Conservation (phyloP, 257 asterid genomes). For the Euphrasia confusa region DNA sequence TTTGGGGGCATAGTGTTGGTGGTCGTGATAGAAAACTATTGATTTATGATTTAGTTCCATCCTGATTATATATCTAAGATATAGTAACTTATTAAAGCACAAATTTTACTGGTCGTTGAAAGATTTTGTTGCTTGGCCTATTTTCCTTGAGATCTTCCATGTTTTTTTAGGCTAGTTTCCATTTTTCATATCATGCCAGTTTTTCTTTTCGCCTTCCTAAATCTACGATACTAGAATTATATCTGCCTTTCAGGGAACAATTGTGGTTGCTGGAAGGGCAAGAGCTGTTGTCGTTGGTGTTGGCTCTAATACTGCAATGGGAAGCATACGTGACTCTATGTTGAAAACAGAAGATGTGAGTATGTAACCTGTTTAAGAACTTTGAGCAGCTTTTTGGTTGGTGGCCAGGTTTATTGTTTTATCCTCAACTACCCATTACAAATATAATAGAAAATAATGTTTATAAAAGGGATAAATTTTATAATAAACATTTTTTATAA, state of each 20-base stretch:
- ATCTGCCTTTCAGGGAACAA: conserved; percentile 66
- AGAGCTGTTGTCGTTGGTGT: conserved; percentile 87
- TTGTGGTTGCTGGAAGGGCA: conserved; percentile 95
- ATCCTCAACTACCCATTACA: neutral
- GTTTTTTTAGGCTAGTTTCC: too few relatives aligned
- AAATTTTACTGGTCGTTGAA: neutral
- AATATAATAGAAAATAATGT: conserved; percentile 2
- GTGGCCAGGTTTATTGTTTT: conserved; percentile 16
- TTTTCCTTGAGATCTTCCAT: too few relatives aligned
- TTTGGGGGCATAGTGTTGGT: conserved; percentile 13
- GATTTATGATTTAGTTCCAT: neutral
- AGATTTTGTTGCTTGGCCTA: conserved; percentile 4
- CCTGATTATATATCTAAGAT: neutral
- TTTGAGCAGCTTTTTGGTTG: conserved; percentile 26
- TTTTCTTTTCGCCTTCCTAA: too few relatives aligned
- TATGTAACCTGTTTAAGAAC: conserved; percentile 19
- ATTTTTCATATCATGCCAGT: too few relatives aligned
- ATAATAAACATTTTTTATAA: too few relatives aligned
- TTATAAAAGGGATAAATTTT: too few relatives aligned
- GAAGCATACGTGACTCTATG: conserved; percentile 97
- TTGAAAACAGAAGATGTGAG: conserved; percentile 92
- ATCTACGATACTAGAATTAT: neutral
- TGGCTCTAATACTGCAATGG: conserved; percentile 99
- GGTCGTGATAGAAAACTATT: neutral
- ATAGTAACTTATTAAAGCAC: neutral